phyloP scores from a whole-genome alignment of 441 rosid species.

The Hura crepitans region DNA sequence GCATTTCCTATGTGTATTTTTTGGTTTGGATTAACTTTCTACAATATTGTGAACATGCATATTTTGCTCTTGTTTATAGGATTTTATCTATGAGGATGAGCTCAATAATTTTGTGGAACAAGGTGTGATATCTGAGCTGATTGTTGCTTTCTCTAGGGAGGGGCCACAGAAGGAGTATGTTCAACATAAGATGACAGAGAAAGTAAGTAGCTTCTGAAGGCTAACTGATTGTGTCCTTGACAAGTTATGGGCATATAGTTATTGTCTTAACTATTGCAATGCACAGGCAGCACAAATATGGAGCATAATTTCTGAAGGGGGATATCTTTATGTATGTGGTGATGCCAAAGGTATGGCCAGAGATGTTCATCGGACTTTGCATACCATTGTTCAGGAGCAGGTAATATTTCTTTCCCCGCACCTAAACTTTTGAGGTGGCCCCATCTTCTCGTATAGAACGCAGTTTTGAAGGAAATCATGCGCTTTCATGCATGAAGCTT shows the following conservation, averaged over 20 bases:
- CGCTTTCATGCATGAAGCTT: background rate
- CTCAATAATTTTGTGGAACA: slow-evolving; percentile 55
- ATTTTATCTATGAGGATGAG: slow-evolving; percentile 90
- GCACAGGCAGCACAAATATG: slow-evolving; percentile 53
- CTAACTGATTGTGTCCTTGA: background rate
- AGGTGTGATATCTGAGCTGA: slow-evolving; percentile 78
- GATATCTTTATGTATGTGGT: slow-evolving; percentile 64
- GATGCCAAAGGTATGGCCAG: slow-evolving; percentile 83
- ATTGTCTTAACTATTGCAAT: slow-evolving; percentile 7
- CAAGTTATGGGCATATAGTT: background rate
- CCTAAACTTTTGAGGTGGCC: background rate
- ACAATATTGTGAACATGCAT: background rate
- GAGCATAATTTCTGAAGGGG: slow-evolving; percentile 53
- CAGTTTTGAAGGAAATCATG: background rate
- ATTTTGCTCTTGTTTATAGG: slow-evolving; percentile 38
- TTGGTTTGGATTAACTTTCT: background rate
- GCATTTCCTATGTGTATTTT: background rate
- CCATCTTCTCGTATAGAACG: background rate
- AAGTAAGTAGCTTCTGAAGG: slow-evolving; percentile 37
- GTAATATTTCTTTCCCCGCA: slow-evolving; percentile 20
- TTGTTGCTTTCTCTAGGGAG: slow-evolving; percentile 88
- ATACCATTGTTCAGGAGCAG: slow-evolving; percentile 58
- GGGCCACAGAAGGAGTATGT: slow-evolving; percentile 93
- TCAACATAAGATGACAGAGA: slow-evolving; percentile 87
- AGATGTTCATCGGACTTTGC: slow-evolving; percentile 63